Base-by-base conservation (phyloP, 306 rosid genomes). In the Cucurbita ficifolia region DNA sequence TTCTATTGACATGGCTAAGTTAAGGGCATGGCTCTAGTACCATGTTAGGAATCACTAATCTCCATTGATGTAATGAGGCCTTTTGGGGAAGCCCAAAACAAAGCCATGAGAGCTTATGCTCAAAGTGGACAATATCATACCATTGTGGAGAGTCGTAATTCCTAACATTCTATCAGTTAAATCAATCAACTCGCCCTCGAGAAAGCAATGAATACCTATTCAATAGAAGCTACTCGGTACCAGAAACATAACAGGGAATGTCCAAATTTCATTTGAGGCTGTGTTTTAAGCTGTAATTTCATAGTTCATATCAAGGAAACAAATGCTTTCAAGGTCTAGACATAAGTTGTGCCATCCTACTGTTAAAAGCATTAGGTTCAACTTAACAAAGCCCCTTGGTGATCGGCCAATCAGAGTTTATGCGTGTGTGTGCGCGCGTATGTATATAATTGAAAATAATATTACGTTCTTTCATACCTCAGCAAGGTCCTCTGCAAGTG, bases 401-500 rank as follows among this genome's bases (percentile, higher is more conserved):
- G 29, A 42, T 45, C 9, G 5, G 9, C 70, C 70, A 63, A 38
- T 40, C 10, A 18, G 70, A 63, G 70, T 4, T 39, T 10, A 48
- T 14, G 4, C 1, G 52, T 13, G 5, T 13, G 18, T 49, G n/a
- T n/a, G n/a, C n/a, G n/a, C n/a, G n/a, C n/a, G n/a, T n/a, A n/a
- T n/a, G n/a, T n/a, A n/a, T 7, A 11, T 13, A 49, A 11, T 12
- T 2, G 3, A 68, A 33, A 59, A 39, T 6, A 43, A 22, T 5
- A 13, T 18, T 36, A 7, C 46, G 11, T 52, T 51, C 1, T 35
- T 38, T 52, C 33, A 60, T 83, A 94, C 99, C 99, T 91, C 97
- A 9, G 96, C 99, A 65, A 94, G 95, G 83, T 91, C 99, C 71
- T 84, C 90, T 0, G 97, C 99, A 0, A 94, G 87, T 79, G 84